Evolutionary conservation across 495 filamentous ascomycete genomes (phyloP), one percentile per base, ranked within the genome.

Genomic region (Astrocystis sublimbata): DNA sequence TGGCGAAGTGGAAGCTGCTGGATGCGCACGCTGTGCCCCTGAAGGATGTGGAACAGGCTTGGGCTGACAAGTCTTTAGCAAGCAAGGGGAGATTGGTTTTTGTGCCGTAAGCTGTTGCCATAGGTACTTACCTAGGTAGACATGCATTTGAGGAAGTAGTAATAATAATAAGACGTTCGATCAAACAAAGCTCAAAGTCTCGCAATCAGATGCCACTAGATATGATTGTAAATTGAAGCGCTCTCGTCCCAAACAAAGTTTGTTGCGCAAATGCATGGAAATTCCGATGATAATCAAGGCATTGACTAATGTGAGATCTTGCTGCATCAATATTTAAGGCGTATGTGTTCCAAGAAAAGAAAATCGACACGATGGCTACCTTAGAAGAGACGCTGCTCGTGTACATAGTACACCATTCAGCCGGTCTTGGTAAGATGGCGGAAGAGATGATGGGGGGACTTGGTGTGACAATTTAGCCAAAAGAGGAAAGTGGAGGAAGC

Each of bases 101-200:
- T 28, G 60, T 71, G 9, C 70, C 67, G 43, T 75, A 75, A 23
- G 35, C 15, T n/a, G n/a, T n/a, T n/a, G n/a, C n/a, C n/a, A n/a
- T n/a, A n/a, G n/a, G n/a, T n/a, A n/a, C n/a, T n/a, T 4, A 30
- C 23, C 30, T 7, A 17, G 1, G 8, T 7, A 38, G 13, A 7
- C 15, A 2, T 6, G 51, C n/a, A 54, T 7, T 19, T 52, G 23
- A 21, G 15, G 1, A 12, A 5, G 17, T 15, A 38, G 13, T 13
- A 13, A 24, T n/a, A 4, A 26, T 33, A 24, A 15, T 21, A 46
- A 12, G 10, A n/a, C n/a, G 5, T 46, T 26, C 6, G 21, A 15
- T 5, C 2, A 46, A 23, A 46, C 9, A 13, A 46, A 46, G 10
- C n/a, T n/a, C n/a, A n/a, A n/a, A n/a, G n/a, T n/a, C n/a, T n/a